phyloP scores from a whole-genome alignment of 768 basidiomycete genomes.

The Boletus insuetus region DNA sequence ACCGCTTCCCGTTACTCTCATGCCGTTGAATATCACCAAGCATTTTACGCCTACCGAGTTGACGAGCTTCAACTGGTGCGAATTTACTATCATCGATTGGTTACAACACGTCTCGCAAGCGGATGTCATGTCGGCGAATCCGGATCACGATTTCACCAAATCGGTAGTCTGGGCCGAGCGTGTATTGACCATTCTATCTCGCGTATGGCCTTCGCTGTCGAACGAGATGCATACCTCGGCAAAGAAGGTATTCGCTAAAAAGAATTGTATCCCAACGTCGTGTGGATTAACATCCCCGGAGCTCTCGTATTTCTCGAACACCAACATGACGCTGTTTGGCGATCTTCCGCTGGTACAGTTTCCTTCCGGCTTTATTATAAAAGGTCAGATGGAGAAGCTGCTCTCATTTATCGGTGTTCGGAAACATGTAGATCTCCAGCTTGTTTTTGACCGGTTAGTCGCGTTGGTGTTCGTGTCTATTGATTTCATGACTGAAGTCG shows the following conservation, averaged over 20 bases:
- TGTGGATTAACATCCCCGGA: conserved; percentile 67
- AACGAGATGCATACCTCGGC: conserved; percentile 43
- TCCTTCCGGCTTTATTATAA: conserved; percentile 60
- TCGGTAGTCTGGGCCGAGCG: conserved; percentile 80
- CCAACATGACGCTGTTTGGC: conserved; percentile 70
- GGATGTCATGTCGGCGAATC: conserved; percentile 37
- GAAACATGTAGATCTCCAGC: conserved; percentile 88
- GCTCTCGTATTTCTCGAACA: conserved; percentile 82
- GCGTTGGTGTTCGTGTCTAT: background rate
- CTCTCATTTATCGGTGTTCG: conserved; percentile 77
- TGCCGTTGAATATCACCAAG: conserved; percentile 31
- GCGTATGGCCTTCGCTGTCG: conserved; percentile 67
- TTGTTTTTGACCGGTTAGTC: conserved; percentile 82
- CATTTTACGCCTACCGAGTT: conserved; percentile 53
- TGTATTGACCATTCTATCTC: conserved; percentile 61
- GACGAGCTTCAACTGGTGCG: conserved; percentile 70
- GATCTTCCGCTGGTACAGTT: conserved; percentile 81
- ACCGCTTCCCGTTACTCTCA: conserved; percentile 9
- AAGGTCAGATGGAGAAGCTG: conserved; percentile 69
- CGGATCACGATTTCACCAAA: conserved; percentile 57
- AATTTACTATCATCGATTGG: conserved; percentile 78
- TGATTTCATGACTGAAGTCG: background rate
- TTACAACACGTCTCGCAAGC: conserved; percentile 58
- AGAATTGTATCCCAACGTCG: conserved; percentile 49
- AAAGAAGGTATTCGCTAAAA: conserved; percentile 39